Base-by-base conservation (phyloP, 495 filamentous ascomycete genomes). In the Trichoderma parareesei region DNA sequence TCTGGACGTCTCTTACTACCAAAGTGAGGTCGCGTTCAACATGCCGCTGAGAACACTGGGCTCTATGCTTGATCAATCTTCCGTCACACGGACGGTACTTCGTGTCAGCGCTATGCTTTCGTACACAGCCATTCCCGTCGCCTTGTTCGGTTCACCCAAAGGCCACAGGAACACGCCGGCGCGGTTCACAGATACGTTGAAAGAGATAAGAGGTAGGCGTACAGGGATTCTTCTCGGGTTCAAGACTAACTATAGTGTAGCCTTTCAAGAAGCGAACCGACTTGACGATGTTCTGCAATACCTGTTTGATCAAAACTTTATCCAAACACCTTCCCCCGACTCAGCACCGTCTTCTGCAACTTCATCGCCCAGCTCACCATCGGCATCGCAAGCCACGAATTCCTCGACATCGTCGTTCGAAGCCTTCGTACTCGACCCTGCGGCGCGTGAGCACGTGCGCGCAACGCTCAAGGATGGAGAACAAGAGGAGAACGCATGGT, bases 81-180 rank as follows among this genome's bases (percentile, higher is more conserved):
- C 48, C 20, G 53, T 65, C 6, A 57, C 63, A 11, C 59, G 14
- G 38, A 53, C 48, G n/a, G 55, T 65, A 33, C 63, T 65, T 13
- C 48, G 63, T 46, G 20, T 65, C 38, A 65, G 63, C 49, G 41
- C 63, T 8, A 65, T 65, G 48, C 63, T 65, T 57, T 65, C 63
- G 11, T n/a, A 33, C 5, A 33, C 48, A 8, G 49, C 42, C 16
- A 65, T 65, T 37, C 63, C 63, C 7, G 63, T 65, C 4, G 49
- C 48, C 33, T 44, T 65, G 5, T 65, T 65, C 43, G 38, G n/a
- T 9, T 37, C 46, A 41, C 11, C 38, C 2, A 61, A 43, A 41
- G 16, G 20, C 5, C 60, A 5, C 27, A 61, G 42, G 38, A 40
- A 40, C 11, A 43, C 35, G 6, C 60, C 60, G 6, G 38, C 38